Base-by-base conservation (phyloP, 1,284 basidiomycete species). In the Bondarzewia mesenterica region DNA sequence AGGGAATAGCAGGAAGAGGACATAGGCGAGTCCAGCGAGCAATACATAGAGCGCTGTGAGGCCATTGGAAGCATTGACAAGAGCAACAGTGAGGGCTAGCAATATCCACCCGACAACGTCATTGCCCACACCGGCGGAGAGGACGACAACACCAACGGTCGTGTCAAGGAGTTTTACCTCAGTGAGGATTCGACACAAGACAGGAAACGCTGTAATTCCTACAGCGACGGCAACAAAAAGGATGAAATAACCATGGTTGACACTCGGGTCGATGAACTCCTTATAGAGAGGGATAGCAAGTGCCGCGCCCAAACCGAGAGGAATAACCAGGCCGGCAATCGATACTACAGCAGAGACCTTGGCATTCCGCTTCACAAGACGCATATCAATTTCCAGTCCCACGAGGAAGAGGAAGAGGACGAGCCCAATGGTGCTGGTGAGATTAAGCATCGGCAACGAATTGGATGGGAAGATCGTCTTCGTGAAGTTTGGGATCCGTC, bases 371-470 rank as follows among this genome's bases (percentile, higher is more conserved):
- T 67, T 73, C 57, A 84, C 69, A 47, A 82, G 62, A 4, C 78
- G 73, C 15, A 82, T 73, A 60, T 98, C 94, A 49, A 95, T 84
- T 69, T 88, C 86, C 42, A 97, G 74, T 12, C 92, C 95, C 38
- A 98, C 81, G 46, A 94, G 72, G 70, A 94, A 94, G 10, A 95
- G 77, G 69, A 92, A 94, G 32, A 96, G 74, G 55, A 95, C 81
- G 18, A 97, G 78, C 45, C 95, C 95, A 51, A 97, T 82, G 49
- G 82, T 93, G 20, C 86, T 80, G 10, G 93, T 89, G 26, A 97
- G 78, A 49, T 77, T 85, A 47, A 98, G 81, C 54, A 85, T 71
- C 7, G 85, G 74, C 50, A 94, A 68, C 4, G 85, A 88, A 0
- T 59, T 64, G 0, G 64, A n/a, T 0, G 93, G 92, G 68, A 96